phyloP scores from a whole-genome alignment of 768 basidiomycete species.

The Trametes maxima region DNA sequence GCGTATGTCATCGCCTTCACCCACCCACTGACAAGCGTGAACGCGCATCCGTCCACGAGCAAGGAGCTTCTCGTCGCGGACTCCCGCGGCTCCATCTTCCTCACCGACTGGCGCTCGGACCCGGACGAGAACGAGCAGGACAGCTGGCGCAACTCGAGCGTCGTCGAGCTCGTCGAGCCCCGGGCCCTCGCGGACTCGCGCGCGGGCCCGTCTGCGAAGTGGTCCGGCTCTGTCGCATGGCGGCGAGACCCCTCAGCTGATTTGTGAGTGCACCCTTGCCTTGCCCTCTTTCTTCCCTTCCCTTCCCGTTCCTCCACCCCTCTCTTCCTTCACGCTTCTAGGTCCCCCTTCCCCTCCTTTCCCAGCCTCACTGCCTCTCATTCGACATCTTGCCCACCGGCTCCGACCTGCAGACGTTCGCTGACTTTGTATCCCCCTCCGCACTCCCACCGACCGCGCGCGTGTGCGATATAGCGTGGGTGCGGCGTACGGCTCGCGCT shows the following conservation, averaged over 20 bases:
- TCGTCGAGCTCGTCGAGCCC: conserved; percentile 76
- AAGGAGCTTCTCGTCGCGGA: conserved; percentile 84
- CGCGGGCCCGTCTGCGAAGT: conserved; percentile 47
- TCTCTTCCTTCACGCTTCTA: neutral
- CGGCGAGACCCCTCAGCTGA: conserved; percentile 60
- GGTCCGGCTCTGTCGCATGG: conserved; percentile 71
- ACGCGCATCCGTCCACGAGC: conserved; percentile 69
- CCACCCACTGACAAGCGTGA: conserved; percentile 68
- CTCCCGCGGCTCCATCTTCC: conserved; percentile 68
- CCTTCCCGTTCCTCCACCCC: neutral
- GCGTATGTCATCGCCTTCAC: conserved; percentile 76
- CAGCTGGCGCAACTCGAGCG: conserved; percentile 60
- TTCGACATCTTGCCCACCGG: neutral
- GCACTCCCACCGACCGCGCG: neutral
- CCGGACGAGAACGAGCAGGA: conserved; percentile 53
- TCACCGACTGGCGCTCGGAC: conserved; percentile 84
- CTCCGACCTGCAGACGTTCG: conserved; percentile 1
- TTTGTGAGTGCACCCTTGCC: conserved; percentile 53
- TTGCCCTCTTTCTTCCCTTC: neutral
- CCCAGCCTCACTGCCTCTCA: too few relatives aligned
- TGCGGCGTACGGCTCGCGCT: conserved; percentile 70
- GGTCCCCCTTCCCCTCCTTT: too few relatives aligned
- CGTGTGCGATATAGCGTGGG: conserved; percentile 56
- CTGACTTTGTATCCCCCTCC: neutral
- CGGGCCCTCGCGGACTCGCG: conserved; percentile 56